Base-by-base conservation (phyloP, 106 monocot species). In the Apostasia ramifera region DNA sequence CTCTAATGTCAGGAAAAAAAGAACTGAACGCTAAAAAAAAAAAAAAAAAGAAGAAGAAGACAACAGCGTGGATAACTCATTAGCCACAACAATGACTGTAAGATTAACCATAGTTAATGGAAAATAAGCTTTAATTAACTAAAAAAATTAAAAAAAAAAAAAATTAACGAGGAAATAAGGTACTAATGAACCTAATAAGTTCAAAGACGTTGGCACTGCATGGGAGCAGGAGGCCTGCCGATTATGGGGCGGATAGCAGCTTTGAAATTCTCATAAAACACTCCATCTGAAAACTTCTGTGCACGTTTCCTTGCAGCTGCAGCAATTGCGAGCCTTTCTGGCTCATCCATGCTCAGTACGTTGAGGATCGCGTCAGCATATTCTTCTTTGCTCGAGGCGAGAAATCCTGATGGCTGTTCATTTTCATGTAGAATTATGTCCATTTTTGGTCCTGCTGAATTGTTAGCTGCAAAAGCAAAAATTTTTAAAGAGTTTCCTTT, bases 391-490 rank as follows among this genome's bases (percentile, higher is more conserved):
- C 57, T 70, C 13, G 63, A 63, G 52, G 97, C 92, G 13, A 92
- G 84, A 78, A 92, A 92, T 58, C 97, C 97, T 8, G 97, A 85
- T 51, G 47, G 75, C 12, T 57, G 61, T 49, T 84, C 85, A 46
- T 87, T 89, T 79, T 92, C 97, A 7, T 92, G 81, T 4, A 81
- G 55, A 61, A 90, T 74, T 44, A 97, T 97, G 57, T 97, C 86
- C 89, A 92, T 95, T 67, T 72, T 97, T 8, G 97, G 97, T 0
- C 97, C 92, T 8, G 92, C 97, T 3, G 92, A 92, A 79, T 87
- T 87, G 78, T 92, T 86, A 13, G 89, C 97, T 97, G 79, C 57
- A 38, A 46, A 12, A 60, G 9, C 1, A 26, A 62, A 74, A 49
- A 53, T 60, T 38, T 41, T 63, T 5, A 52, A 26, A 8, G 10